Evolutionary conservation across 2,329 filamentous ascomycete genomes (phyloP).

Genomic region (Hypoxylon sp.): DNA sequence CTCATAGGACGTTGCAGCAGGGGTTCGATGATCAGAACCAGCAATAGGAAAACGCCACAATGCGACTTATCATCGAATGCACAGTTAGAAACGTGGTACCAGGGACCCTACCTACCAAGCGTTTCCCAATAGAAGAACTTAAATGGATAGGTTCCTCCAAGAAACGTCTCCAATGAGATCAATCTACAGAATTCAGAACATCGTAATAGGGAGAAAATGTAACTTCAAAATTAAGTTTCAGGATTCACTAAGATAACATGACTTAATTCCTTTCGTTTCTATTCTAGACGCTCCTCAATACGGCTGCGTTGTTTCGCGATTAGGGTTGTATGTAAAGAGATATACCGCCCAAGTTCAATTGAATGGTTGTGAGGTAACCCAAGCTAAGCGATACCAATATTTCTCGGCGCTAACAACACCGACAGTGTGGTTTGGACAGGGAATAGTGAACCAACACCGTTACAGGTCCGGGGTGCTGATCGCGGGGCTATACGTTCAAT

Average conservation of each 20-base stretch:
- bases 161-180: background rate
- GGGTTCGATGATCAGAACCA: background rate
- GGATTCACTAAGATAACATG: background rate
- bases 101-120: background rate
- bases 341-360: background rate
- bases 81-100: background rate
- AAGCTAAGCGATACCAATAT: background rate
- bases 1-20: background rate
- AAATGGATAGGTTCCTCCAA: background rate
- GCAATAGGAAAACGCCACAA: background rate
- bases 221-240: background rate
- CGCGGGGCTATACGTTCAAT: background rate
- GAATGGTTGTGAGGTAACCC: constrained; percentile 2
- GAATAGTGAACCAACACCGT: background rate
- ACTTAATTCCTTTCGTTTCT: background rate
- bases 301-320: background rate
- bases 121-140: background rate
- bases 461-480: background rate
- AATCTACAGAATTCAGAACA: background rate
- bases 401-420: constrained; percentile 1
- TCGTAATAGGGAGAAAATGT: background rate
- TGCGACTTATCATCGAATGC: background rate
- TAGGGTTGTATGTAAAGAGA: background rate
- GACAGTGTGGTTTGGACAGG: background rate
- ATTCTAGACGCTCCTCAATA: background rate